These are phyloP conservation scores for Aspergillus transmontanensis DNA, from an alignment of 2,329 filamentous ascomycete genomes.

Conservation along the genomic window DNA sequence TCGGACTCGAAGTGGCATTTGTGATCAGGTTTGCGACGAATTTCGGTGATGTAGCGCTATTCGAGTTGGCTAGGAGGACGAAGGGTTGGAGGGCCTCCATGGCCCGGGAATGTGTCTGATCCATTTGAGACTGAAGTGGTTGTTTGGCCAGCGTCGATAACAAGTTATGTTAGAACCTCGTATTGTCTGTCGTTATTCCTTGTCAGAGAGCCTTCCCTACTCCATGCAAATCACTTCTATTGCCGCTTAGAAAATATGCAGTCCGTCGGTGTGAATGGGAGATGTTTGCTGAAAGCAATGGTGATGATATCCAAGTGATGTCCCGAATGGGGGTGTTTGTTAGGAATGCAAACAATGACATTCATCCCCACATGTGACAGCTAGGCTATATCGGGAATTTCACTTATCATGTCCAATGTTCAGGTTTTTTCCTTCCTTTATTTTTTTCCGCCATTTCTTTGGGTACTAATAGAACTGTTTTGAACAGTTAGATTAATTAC, in stretches of 20 bases:
- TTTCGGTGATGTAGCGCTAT: conserved; percentile 69
- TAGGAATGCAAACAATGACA: conserved; percentile 10
- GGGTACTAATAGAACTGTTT: not conserved
- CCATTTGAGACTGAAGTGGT: conserved; percentile 36
- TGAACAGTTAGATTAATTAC: not conserved
- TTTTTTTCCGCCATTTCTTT: not conserved
- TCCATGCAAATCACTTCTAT: not conserved
- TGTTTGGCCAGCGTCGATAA: not conserved
- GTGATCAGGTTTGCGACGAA: conserved; percentile 83
- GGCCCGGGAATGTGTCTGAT: conserved; percentile 52
- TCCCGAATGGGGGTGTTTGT: conserved; percentile 8
- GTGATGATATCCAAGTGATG: conserved; percentile 2
- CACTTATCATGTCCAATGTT: not conserved
- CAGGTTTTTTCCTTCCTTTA: not conserved
- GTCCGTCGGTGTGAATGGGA: not conserved
- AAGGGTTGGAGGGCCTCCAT: conserved; percentile 76
- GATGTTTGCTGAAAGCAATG: not conserved
- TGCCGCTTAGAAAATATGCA: not conserved
- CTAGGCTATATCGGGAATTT: conserved; percentile 3
- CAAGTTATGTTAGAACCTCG: not conserved
- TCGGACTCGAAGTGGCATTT: conserved; percentile 84
- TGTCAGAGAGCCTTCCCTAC: not conserved
- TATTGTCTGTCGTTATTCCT: not conserved
- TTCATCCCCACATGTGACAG: not conserved
- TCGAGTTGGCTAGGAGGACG: conserved; percentile 82